Conservation (phyloP, 495 filamentous ascomycete genomes). For the Penicillium cinerascens region DNA sequence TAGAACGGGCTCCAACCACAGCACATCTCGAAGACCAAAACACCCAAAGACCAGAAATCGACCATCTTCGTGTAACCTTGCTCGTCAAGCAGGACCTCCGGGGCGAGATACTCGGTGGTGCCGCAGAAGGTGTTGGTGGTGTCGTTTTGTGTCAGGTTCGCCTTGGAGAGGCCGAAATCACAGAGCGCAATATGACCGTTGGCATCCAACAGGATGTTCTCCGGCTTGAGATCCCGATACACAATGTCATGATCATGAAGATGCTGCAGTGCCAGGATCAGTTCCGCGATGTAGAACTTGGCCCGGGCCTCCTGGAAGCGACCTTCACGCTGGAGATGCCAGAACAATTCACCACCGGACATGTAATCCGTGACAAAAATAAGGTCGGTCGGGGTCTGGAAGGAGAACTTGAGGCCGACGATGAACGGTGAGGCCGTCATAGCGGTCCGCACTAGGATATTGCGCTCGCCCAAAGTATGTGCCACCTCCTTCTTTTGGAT, state of each 20-base stretch:
- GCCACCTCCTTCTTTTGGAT: conserved; percentile 99
- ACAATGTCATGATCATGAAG: conserved; percentile 97
- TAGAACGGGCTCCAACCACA: conserved; percentile 99
- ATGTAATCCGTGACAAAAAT: conserved; percentile 99
- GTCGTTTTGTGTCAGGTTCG: conserved; percentile 90
- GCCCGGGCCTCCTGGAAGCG: conserved; percentile 91
- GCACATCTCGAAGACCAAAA: conserved; percentile 99
- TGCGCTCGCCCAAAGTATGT: conserved; percentile 93
- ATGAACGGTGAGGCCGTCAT: conserved; percentile 97
- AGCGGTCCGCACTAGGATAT: conserved; percentile 93
- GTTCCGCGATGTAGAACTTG: conserved; percentile 98
- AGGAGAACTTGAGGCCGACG: conserved; percentile 96
- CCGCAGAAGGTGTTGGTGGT: conserved; percentile 99
- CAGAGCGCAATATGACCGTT: conserved; percentile 84
- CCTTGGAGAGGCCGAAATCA: conserved; percentile 93
- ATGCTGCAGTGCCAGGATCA: conserved; percentile 93
- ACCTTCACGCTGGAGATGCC: conserved; percentile 97
- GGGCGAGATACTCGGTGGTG: conserved; percentile 95
- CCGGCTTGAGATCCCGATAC: conserved; percentile 86
- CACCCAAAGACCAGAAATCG: conserved; percentile 97
- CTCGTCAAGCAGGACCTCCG: conserved; percentile 92
- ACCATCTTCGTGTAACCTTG: conserved; percentile 99
- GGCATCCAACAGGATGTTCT: conserved; percentile 80
- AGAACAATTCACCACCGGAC: conserved; percentile 97
- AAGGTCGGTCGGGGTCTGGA: conserved; percentile 94